A percentile compares a stretch with the other conserved stretches of the same genome.
Conservation (phyloP, 2,329 filamentous ascomycete species). For the Xylariomycetidae sp. region DNA sequence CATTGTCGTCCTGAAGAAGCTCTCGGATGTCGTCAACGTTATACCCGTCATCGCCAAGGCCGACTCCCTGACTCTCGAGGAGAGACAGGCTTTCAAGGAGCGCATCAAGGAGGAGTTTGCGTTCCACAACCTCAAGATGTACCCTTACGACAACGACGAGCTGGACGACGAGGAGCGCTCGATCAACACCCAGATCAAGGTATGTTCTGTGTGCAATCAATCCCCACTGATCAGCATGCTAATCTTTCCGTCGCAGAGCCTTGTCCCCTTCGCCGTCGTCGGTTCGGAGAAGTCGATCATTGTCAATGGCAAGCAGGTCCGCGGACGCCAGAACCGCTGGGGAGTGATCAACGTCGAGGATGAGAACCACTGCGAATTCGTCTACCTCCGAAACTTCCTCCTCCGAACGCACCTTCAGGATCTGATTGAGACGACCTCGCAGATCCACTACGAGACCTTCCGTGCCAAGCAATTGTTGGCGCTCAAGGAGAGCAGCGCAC, state of each 20-base stretch:
- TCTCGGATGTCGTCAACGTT: conserved; percentile 98
- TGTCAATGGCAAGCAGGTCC: conserved; percentile 94
- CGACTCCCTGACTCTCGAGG: conserved; percentile 90
- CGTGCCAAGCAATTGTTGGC: conserved; percentile 97
- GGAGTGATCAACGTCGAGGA: conserved; percentile 99
- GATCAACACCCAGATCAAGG: conserved; percentile 95
- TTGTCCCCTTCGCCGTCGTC: conserved; percentile 96
- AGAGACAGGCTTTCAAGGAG: conserved; percentile 96
- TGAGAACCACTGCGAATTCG: conserved; percentile 98
- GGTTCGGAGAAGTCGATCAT: conserved; percentile 98
- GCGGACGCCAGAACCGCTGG: conserved; percentile 97
- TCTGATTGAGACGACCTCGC: conserved; percentile 96
- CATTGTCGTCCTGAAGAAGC: conserved; percentile 98
- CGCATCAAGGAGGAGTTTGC: conserved; percentile 99
- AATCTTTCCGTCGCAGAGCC: conserved; percentile 54
- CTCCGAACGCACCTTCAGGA: conserved; percentile 98
- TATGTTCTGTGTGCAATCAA: conserved; percentile 31
- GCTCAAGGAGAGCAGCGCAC: conserved; percentile 94
- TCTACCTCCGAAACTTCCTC: conserved; percentile 97
- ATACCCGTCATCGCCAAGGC: conserved; percentile 98
- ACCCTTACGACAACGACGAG: conserved; percentile 99
- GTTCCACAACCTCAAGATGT: conserved; percentile 99
- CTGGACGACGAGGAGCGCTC: conserved; percentile 94
- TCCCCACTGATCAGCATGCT: conserved; percentile 18
- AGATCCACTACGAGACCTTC: conserved; percentile 99